phyloP scores from a whole-genome alignment of 441 rosid genomes.

The Gossypium gossypioides region DNA sequence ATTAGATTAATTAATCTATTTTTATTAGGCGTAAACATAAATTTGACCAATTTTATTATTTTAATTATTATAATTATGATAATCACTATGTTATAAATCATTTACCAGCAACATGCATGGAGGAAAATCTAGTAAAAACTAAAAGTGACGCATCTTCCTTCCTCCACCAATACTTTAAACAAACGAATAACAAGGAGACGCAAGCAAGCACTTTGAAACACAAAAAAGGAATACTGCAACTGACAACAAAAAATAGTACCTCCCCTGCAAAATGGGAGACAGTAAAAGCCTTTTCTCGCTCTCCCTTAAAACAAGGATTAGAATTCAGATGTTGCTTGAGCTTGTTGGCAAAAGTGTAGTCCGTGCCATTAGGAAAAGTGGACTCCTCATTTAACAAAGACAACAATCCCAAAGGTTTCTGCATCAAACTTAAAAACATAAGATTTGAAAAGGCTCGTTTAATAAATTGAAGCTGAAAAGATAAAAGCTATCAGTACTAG shows the following conservation, averaged over 20 bases:
- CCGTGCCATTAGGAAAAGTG: slow-evolving; percentile 90
- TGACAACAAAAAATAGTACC: slow-evolving; percentile 32
- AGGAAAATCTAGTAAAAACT: neutral
- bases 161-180: neutral
- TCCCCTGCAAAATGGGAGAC: slow-evolving; percentile 93
- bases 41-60: neutral
- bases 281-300: slow-evolving; percentile 66
- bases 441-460: neutral
- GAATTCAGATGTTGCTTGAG: slow-evolving; percentile 75
- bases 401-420: slow-evolving; percentile 87
- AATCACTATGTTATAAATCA: neutral
- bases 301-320: slow-evolving; percentile 75
- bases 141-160: neutral
- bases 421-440: slow-evolving; percentile 24
- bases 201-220: neutral
- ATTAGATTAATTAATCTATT: neutral
- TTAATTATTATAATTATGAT: neutral
- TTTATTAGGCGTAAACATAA: neutral
- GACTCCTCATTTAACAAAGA: slow-evolving; percentile 95
- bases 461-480: slow-evolving; percentile 4
- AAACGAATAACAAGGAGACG: neutral
- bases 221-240: neutral
- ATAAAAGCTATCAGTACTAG: neutral
- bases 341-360: slow-evolving; percentile 89
- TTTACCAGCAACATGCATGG: neutral